phyloP scores from a whole-genome alignment of 2,329 filamentous ascomycete species.

The Cladosporium sp. region DNA sequence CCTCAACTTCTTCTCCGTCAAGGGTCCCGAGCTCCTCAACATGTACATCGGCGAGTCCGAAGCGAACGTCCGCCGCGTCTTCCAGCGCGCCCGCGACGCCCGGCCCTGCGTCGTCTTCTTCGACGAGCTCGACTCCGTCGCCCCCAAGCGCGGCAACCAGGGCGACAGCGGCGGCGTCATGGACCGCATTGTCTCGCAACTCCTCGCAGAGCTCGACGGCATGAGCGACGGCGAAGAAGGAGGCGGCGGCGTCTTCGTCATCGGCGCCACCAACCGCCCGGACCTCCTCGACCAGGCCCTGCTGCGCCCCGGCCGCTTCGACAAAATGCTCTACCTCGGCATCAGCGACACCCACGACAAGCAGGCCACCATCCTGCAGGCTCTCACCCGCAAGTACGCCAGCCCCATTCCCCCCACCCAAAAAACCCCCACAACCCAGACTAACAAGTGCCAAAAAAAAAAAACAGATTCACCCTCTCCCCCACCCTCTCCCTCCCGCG shows the following conservation, averaged over 20 bases:
- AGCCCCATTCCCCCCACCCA: neutral
- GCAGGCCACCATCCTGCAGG: constrained; percentile 89
- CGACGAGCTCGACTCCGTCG: constrained; percentile 86
- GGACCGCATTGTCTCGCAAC: constrained; percentile 93
- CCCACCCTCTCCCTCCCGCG: constrained; percentile 68
- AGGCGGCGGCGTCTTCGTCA: constrained; percentile 84
- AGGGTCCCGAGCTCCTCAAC: constrained; percentile 84
- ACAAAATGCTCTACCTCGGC: constrained; percentile 97
- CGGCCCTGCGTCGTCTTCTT: constrained; percentile 89
- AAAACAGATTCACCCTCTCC: constrained; percentile 69
- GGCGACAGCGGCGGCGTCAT: constrained; percentile 96
- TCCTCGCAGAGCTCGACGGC: constrained; percentile 90
- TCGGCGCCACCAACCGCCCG: constrained; percentile 90
- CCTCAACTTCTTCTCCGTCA: constrained; percentile 90
- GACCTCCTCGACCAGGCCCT: constrained; percentile 88
- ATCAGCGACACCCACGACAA: constrained; percentile 96
- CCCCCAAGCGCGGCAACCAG: constrained; percentile 93
- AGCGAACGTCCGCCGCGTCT: constrained; percentile 83
- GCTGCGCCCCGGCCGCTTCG: constrained; percentile 82
- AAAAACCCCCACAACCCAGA: neutral
- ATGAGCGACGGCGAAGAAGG: constrained; percentile 90
- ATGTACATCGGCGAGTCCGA: constrained; percentile 97
- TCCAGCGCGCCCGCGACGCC: constrained; percentile 79
- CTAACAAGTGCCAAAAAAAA: constrained; percentile 3
- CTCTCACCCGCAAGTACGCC: constrained; percentile 83